phyloP scores from a whole-genome alignment of 2,329 filamentous ascomycete genomes.

The Fonsecaea pedrosoi region DNA sequence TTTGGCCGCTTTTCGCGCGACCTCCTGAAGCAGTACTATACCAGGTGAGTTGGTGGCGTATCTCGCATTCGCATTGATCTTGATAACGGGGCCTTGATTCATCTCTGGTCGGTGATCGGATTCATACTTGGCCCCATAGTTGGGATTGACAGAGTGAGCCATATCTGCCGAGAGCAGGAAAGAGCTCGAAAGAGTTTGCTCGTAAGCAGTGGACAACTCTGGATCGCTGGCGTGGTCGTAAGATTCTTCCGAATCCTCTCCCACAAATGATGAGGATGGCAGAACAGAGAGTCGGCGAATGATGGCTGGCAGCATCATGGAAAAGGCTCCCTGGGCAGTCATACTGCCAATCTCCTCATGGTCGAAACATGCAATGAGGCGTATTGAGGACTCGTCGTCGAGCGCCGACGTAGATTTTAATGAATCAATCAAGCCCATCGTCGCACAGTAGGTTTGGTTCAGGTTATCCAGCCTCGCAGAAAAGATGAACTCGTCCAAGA shows the following conservation, averaged over 20 bases:
- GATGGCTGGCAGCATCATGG: constrained; percentile 86
- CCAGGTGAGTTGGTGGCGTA: constrained; percentile 97
- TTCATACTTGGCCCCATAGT: constrained; percentile 93
- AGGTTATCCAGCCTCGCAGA: constrained; percentile 95
- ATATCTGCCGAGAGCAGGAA: constrained; percentile 97
- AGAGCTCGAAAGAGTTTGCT: constrained; percentile 87
- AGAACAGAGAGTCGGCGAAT: constrained; percentile 85
- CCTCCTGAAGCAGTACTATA: constrained; percentile 89
- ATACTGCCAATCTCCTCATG: constrained; percentile 96
- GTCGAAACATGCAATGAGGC: constrained; percentile 93
- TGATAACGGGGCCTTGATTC: constrained; percentile 96
- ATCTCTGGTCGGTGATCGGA: constrained; percentile 88
- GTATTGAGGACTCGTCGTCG: constrained; percentile 78
- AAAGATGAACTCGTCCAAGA: constrained; percentile 94
- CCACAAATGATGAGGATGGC: constrained; percentile 62
- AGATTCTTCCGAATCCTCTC: constrained; percentile 65
- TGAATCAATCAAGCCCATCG: constrained; percentile 83
- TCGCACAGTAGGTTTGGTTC: constrained; percentile 93
- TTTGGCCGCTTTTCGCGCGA: constrained; percentile 67
- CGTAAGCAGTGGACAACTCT: constrained; percentile 79
- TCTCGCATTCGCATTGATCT: constrained; percentile 95
- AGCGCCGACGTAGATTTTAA: constrained; percentile 69
- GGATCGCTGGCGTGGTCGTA: constrained; percentile 67
- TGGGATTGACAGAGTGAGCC: constrained; percentile 95
- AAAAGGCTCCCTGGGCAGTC: constrained; percentile 91